Evolutionary conservation across 495 filamentous ascomycete genomes (phyloP).

Genomic region (Aspergillus carlsbadensis): DNA sequence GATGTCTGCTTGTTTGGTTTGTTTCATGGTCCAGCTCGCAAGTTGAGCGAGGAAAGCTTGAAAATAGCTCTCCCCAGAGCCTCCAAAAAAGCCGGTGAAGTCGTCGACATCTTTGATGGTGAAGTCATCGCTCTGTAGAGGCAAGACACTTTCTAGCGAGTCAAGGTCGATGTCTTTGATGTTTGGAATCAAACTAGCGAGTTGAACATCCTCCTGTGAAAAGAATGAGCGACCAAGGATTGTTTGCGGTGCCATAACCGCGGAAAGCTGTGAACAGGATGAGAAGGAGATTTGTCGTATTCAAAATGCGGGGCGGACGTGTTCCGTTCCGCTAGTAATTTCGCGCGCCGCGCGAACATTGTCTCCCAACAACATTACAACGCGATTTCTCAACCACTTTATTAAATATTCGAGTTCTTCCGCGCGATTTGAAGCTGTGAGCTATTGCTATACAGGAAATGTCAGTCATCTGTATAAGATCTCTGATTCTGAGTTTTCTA

Average conservation of each 20-base stretch:
- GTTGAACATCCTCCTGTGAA: not conserved
- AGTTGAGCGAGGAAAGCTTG: not conserved
- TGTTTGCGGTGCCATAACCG: not conserved
- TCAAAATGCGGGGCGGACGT: too few species aligned
- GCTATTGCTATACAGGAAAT: too few species aligned
- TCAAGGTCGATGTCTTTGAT: not conserved
- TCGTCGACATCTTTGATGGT: not conserved
- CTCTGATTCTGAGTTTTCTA: too few species aligned
- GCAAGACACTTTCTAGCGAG: not conserved
- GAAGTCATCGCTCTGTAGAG: not conserved
- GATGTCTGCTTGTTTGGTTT: not conserved
- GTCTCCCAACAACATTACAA: too few species aligned
- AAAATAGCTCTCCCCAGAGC: not conserved
- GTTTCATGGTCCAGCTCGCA: not conserved
- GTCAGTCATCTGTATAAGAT: too few species aligned
- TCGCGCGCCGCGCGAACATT: too few species aligned
- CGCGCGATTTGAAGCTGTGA: too few species aligned
- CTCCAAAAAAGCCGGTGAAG: not conserved
- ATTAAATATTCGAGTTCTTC: too few species aligned
- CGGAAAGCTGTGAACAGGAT: not conserved
- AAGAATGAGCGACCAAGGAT: not conserved
- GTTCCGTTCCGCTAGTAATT: too few species aligned
- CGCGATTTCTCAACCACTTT: too few species aligned
- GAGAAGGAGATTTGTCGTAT: too few species aligned
- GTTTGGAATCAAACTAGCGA: not conserved